Conservation (phyloP, 2,329 filamentous ascomycete species). For the Exophiala sideris region DNA sequence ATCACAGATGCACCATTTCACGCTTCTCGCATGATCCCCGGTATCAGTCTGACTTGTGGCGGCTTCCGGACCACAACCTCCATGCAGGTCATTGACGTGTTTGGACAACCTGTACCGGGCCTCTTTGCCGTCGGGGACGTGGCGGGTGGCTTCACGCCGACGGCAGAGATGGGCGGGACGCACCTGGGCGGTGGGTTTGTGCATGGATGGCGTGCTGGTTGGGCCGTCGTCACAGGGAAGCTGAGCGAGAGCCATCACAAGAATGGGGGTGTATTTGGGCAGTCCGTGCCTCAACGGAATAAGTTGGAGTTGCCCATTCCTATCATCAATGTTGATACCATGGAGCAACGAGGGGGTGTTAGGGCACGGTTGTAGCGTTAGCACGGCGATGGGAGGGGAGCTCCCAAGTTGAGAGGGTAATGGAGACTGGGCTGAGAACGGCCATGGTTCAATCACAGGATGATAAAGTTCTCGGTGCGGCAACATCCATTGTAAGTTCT, state of each 20-base stretch:
- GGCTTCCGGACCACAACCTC: slow-evolving; percentile 3
- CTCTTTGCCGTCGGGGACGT: slow-evolving; percentile 9
- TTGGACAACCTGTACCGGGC: slow-evolving; percentile 8
- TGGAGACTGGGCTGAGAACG: too few relatives aligned
- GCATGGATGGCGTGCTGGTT: slow-evolving; percentile 5
- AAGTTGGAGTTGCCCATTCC: background rate
- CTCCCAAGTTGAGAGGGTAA: too few relatives aligned
- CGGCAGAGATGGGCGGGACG: slow-evolving; percentile 9
- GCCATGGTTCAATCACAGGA: too few relatives aligned
- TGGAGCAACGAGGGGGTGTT: background rate
- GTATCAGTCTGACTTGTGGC: slow-evolving; percentile 7
- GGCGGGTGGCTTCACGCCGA: slow-evolving; percentile 4
- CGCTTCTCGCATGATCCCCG: background rate
- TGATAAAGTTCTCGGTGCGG: too few relatives aligned
- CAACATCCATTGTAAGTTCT: too few relatives aligned
- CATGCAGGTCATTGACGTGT: slow-evolving; percentile 8
- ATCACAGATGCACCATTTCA: slow-evolving; percentile 5
- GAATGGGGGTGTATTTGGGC: background rate
- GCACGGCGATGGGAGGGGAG: too few relatives aligned
- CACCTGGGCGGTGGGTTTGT: slow-evolving; percentile 8
- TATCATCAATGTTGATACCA: slow-evolving; percentile 2
- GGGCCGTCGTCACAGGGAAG: background rate
- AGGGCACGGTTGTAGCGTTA: background rate
- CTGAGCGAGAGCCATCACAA: background rate
- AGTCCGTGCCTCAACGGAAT: background rate